Evolutionary conservation across 169 alveolate genomes (phyloP).

Genomic region (Pseudocohnilembus persalinus): DNA sequence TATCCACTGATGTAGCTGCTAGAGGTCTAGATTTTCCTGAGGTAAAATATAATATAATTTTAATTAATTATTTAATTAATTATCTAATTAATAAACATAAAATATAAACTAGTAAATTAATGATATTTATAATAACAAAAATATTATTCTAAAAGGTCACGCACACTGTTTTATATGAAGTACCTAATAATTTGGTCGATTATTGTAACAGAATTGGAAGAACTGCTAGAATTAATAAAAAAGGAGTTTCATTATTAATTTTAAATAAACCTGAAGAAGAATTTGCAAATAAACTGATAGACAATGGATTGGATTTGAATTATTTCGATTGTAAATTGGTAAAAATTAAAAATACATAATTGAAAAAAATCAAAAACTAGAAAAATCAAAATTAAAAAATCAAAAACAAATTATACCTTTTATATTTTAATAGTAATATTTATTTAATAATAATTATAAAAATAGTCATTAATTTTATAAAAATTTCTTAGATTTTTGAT

Average conservation of each 20-base stretch:
- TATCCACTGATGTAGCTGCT: conserved; percentile 83
- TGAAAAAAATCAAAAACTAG: background rate
- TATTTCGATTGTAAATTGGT: conserved; percentile 5
- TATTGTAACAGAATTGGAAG: conserved; percentile 85
- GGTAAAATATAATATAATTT: background rate
- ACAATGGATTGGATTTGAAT: background rate
- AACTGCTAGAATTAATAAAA: conserved; percentile 79
- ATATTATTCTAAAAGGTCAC: conserved; percentile 32
- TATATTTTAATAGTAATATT: too few relatives aligned
- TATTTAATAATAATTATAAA: too few relatives aligned
- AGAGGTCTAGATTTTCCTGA: conserved; percentile 83
- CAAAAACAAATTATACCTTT: too few relatives aligned
- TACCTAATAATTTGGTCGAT: conserved; percentile 70
- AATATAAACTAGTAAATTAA: too few relatives aligned
- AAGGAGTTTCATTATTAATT: conserved; percentile 36
- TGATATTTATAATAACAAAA: too few relatives aligned
- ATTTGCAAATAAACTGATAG: conserved; percentile 13
- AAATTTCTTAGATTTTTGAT: conserved; percentile 17
- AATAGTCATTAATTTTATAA: background rate
- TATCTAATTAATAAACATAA: too few relatives aligned
- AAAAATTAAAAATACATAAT: background rate
- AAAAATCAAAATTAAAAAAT: background rate
- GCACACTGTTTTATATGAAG: conserved; percentile 74
- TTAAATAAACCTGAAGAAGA: conserved; percentile 28
- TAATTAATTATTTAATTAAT: too few relatives aligned